Evolutionary conservation across 176 grass and related monocot genomes (phyloP).

Genomic region (Cenchrus fungigraminus): DNA sequence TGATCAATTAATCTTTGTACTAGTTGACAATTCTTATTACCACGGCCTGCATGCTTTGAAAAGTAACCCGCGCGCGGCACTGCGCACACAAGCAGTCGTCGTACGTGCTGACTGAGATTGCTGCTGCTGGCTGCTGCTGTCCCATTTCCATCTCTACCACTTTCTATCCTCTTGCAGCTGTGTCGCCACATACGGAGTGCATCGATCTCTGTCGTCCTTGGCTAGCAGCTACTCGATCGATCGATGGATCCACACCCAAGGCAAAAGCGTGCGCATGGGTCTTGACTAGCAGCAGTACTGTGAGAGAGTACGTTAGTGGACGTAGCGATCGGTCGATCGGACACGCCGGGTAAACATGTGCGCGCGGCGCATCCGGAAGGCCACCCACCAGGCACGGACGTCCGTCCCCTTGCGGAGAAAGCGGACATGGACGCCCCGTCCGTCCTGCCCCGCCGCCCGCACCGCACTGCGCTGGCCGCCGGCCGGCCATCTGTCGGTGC

Average conservation of each 20-base stretch:
- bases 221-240: background rate
- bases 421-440: background rate
- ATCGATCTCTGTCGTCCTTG: conserved; percentile 3
- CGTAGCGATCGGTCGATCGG: too few relatives aligned
- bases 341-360: background rate
- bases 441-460: background rate
- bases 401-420: background rate
- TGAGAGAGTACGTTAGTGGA: too few relatives aligned
- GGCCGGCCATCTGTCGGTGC: conserved; percentile 8
- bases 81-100: background rate
- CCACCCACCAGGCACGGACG: background rate
- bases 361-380: background rate
- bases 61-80: background rate
- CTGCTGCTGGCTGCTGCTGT: too few relatives aligned
- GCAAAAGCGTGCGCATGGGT: too few relatives aligned
- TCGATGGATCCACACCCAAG: too few relatives aligned
- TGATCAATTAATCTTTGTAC: too few relatives aligned
- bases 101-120: background rate
- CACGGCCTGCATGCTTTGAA: background rate
- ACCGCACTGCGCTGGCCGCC: background rate
- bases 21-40: too few relatives aligned
- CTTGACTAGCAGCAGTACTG: too few relatives aligned
- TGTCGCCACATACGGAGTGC: background rate
- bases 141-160: background rate
- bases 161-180: background rate